Evolutionary conservation across 106 monocot species (phyloP).

Genomic region (Amphibolis antarctica): DNA sequence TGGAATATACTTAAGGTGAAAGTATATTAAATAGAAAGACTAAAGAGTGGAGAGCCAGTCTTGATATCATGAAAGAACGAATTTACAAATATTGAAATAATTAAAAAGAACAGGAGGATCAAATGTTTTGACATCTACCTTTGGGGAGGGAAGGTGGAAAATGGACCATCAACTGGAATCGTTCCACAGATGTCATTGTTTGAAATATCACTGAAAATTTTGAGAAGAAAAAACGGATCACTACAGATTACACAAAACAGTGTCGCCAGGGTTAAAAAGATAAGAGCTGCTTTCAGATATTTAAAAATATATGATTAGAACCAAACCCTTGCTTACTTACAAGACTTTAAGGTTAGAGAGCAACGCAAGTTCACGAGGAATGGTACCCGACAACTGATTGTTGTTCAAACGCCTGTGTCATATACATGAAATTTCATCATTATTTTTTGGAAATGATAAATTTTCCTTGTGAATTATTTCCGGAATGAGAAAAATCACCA

Average conservation of each 20-base stretch:
- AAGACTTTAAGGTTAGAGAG: conserved; percentile 80
- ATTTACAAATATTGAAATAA: no score
- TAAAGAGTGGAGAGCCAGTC: no score
- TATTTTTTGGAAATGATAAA: background rate
- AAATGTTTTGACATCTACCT: conserved; percentile 35
- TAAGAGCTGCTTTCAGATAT: no score
- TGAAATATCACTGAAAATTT: conserved; percentile 64
- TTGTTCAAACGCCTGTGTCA: conserved; percentile 65
- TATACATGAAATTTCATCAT: background rate
- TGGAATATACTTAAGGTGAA: no score
- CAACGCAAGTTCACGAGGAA: conserved; percentile 67
- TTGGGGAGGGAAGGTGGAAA: conserved; percentile 53
- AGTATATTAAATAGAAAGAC: no score
- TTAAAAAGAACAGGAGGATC: background rate
- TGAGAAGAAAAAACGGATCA: conserved; percentile 3
- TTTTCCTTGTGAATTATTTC: background rate
- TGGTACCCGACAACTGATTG: conserved; percentile 65
- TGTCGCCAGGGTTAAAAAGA: background rate
- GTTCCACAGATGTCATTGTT: conserved; percentile 97
- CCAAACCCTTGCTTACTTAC: conserved; percentile 30
- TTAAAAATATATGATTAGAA: no score
- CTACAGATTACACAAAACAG: background rate
- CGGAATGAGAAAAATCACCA: no score
- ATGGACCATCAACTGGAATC: conserved; percentile 81
- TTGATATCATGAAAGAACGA: background rate